Percentiles rank a stretch among this genome's conserved stretches.
These are phyloP conservation scores for Mycena floridula DNA, from an alignment of 768 basidiomycete genomes.

Conservation along the genomic window DNA sequence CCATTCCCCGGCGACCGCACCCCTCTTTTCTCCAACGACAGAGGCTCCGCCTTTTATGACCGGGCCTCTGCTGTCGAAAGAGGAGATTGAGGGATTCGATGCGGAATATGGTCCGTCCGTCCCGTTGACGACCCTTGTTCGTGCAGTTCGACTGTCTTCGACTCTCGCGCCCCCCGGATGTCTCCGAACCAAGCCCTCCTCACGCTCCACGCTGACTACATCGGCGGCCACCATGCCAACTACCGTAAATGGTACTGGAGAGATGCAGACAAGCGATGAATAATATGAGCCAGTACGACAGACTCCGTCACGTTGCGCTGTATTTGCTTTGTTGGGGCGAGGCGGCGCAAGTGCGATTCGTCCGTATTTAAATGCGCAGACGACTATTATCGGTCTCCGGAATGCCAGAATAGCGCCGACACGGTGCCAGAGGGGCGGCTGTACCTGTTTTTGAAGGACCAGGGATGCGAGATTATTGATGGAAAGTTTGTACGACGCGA, in stretches of 20 bases:
- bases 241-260: slow-evolving; percentile 99
- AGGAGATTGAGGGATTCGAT: slow-evolving; percentile 86
- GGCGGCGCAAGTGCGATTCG: slow-evolving; percentile 93
- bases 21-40: too few relatives aligned
- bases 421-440: slow-evolving; percentile 93
- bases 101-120: slow-evolving; percentile 82
- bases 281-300: slow-evolving; percentile 97
- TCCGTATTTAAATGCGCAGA: slow-evolving; percentile 99
- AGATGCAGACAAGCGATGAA: slow-evolving; percentile 98
- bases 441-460: slow-evolving; percentile 95
- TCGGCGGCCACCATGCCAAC: slow-evolving; percentile 96
- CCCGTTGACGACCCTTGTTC: not conserved
- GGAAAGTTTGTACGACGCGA: slow-evolving; percentile 93
- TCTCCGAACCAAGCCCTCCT: slow-evolving; percentile 91
- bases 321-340: slow-evolving; percentile 98
- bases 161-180: slow-evolving; percentile 96
- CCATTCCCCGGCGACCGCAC: too few relatives aligned
- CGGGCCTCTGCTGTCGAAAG: too few relatives aligned
- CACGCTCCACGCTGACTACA: slow-evolving; percentile 97
- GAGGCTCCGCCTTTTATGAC: too few relatives aligned
- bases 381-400: slow-evolving; percentile 97
- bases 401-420: slow-evolving; percentile 90
- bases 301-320: slow-evolving; percentile 91
- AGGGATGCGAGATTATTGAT: slow-evolving; percentile 94
- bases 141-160: slow-evolving; percentile 91